Base-by-base conservation (phyloP, 2,329 filamentous ascomycete species). In the Penicillium sp. region DNA sequence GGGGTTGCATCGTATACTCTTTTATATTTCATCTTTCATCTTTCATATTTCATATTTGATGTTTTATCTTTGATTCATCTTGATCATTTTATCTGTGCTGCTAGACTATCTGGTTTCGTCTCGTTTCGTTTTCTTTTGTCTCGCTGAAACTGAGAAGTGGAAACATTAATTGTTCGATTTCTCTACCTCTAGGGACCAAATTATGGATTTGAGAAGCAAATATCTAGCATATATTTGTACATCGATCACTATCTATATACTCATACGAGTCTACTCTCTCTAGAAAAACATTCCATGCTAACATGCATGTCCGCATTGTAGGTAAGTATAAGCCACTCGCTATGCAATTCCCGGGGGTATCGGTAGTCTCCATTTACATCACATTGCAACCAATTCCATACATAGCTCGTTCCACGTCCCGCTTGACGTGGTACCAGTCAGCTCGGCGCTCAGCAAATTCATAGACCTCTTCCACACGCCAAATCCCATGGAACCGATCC, bases 401-500 rank as follows among this genome's bases (percentile, higher is more conserved):
- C 92, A 99, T 97, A 61, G 92, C 92, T 76, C 90, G 89, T 80
- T 99, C 94, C 6, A 99, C 94, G 62, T 92, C 86, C 63, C 85
- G 86, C 78, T 89, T 89, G 12, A 99, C 91, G 66, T 89, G 83
- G 73, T 94, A 96, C 94, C 94, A 99, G 77, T 99, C 94, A 49
- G 93, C 93, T 66, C 94, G 82, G 65, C 94, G 81, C 76, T 97
- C 92, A 1, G 93, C 94, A 78, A 96, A 99, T 79, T 97, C 93
- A 69, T 96, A 96, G 4, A 97, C 94, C 79, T 99, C 94, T 74
- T 99, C 94, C 0, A 93, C 91, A 21, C 93, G 84, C 70, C 97
- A 97, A 49, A 99, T 90, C 13, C 94, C 94, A 27, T 90, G 85
- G 73, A 97, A 99, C 2, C 93, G 85, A 70, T 93, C 90, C 1